phyloP scores from a whole-genome alignment of 768 basidiomycete species.

The Filobasidium floriforme region DNA sequence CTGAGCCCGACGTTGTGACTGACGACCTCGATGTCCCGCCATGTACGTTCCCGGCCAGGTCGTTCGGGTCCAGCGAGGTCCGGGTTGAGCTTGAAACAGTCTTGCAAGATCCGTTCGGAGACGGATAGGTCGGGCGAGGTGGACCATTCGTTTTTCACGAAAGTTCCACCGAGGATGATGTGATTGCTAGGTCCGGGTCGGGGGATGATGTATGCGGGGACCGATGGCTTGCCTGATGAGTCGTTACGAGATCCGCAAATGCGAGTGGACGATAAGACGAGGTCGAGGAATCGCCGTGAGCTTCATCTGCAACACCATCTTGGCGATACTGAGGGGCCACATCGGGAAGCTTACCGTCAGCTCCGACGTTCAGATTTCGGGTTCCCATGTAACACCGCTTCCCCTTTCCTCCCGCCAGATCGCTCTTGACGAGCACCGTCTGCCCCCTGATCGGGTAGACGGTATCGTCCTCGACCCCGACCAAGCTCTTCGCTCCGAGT shows the following conservation, averaged over 20 bases:
- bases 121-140: conserved; percentile 50
- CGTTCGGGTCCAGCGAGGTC: conserved; percentile 44
- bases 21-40: conserved; percentile 49
- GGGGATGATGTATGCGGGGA: conserved; percentile 58
- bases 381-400: conserved; percentile 44
- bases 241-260: too few species aligned
- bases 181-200: conserved; percentile 49
- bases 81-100: conserved; percentile 46
- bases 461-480: conserved; percentile 68
- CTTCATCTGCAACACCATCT: too few species aligned
- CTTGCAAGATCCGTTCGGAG: conserved; percentile 50
- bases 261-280: neutral
- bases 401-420: conserved; percentile 54
- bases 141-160: conserved; percentile 50
- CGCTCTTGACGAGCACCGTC: conserved; percentile 59
- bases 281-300: too few species aligned
- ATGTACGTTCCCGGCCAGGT: conserved; percentile 32
- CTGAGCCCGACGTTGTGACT: conserved; percentile 57
- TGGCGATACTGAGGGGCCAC: neutral
- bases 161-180: conserved; percentile 57
- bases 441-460: conserved; percentile 77
- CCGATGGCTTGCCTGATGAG: conserved; percentile 16
- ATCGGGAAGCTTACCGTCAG: conserved; percentile 6
- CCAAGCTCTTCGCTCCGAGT: conserved; percentile 61
- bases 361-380: conserved; percentile 4